These are phyloP conservation scores for Neohortaea acidophila DNA, from an alignment of 495 filamentous ascomycete genomes.

Conservation along the genomic window DNA sequence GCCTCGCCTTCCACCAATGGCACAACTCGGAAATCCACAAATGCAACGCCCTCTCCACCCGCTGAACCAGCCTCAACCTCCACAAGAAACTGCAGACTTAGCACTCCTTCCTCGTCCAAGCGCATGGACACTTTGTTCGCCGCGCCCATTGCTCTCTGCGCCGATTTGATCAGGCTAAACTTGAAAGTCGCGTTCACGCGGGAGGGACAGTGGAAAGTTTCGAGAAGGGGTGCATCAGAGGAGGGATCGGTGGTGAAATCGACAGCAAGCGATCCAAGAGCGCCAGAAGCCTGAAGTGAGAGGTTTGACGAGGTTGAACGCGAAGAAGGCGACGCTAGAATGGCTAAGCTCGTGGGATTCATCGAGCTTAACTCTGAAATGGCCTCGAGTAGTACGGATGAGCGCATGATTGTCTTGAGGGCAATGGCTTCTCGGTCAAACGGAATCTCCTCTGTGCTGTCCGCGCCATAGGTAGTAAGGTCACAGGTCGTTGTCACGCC, in stretches of 20 bases:
- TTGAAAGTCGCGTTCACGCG: conserved; percentile 50
- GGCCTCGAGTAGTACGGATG: conserved; percentile 69
- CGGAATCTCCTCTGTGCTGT: conserved; percentile 53
- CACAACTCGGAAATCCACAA: conserved; percentile 68
- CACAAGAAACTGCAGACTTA: conserved; percentile 95
- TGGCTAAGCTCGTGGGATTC: conserved; percentile 43
- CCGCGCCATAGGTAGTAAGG: conserved; percentile 71
- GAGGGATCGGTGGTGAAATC: conserved; percentile 45
- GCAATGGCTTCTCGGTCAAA: conserved; percentile 61
- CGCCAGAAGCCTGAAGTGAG: conserved; percentile 54
- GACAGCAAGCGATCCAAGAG: conserved; percentile 64
- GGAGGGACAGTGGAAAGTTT: conserved; percentile 51
- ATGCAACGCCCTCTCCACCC: conserved; percentile 35
- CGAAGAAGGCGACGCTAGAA: conserved; percentile 35
- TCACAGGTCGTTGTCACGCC: conserved; percentile 86
- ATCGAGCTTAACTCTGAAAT: conserved; percentile 67
- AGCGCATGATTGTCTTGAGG: conserved; percentile 90
- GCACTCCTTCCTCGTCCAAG: conserved; percentile 69
- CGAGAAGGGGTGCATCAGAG: conserved; percentile 34
- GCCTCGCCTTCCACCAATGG: conserved; percentile 50
- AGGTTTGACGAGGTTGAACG: conserved; percentile 54
- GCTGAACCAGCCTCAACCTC: conserved; percentile 42
- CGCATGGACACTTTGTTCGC: conserved; percentile 86
- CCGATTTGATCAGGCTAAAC: conserved; percentile 69
- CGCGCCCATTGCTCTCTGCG: conserved; percentile 72